Percentiles rank a stretch among this genome's conserved stretches.
Conservation (phyloP, 306 rosid genomes). For the Acacia crassicarpa region DNA sequence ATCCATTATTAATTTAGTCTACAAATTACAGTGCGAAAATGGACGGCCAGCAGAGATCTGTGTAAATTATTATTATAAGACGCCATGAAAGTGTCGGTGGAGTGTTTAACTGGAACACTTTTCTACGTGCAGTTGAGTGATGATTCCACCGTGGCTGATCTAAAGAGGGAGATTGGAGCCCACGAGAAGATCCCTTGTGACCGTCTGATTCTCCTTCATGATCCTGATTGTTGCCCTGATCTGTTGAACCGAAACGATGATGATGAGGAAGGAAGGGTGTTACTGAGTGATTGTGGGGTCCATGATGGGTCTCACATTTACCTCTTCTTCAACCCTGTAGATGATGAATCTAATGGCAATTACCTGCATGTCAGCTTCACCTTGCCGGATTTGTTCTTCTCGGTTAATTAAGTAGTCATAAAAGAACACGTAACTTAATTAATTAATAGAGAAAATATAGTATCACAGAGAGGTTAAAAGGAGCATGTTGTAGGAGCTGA, state of each 20-base stretch:
- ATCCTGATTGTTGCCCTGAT: conserved; percentile 11
- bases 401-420: background rate
- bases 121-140: conserved; percentile 41
- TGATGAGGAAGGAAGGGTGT: conserved; percentile 37
- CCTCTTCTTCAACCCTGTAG: conserved; percentile 52
- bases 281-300: conserved; percentile 60
- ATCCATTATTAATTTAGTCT: background rate
- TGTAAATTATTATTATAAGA: background rate
- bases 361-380: conserved; percentile 18
- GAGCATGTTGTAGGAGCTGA: background rate
- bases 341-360: conserved; percentile 30
- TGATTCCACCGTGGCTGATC: conserved; percentile 49
- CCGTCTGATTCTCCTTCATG: conserved; percentile 52
- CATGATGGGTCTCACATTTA: conserved; percentile 58
- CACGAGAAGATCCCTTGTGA: conserved; percentile 53
- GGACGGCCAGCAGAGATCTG: background rate
- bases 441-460: background rate
- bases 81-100: conserved; percentile 47
- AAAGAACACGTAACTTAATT: background rate
- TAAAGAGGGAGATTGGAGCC: conserved; percentile 52
- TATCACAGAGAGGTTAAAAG: background rate
- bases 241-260: conserved; percentile 27
- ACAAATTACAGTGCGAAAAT: background rate
- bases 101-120: conserved; percentile 52
- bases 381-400: conserved; percentile 23